Evolutionary conservation across 163 green algal genomes (phyloP).

Genomic region (Coccomyxa subellipsoidea): DNA sequence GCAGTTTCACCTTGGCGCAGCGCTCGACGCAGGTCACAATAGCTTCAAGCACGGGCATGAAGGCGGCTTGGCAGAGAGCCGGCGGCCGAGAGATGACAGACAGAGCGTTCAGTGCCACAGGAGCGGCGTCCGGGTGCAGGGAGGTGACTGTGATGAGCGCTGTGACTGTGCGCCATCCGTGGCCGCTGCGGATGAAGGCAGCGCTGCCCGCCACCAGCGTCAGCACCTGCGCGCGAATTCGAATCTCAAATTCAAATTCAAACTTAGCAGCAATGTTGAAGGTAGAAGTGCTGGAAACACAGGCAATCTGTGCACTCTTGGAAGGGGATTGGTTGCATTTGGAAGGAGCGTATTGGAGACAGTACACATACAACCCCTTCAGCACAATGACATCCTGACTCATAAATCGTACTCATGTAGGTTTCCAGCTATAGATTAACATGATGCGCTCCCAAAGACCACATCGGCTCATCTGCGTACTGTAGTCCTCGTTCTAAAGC

Average conservation of each 20-base stretch:
- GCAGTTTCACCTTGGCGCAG: conserved; percentile 22
- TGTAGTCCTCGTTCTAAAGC: no score
- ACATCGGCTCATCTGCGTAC: no score
- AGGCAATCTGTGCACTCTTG: neutral
- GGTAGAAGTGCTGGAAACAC: no score
- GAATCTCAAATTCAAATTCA: no score
- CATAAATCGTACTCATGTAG: no score
- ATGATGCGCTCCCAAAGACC: no score
- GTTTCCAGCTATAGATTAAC: no score
- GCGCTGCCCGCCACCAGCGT: conserved; percentile 59
- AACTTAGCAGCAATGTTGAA: no score
- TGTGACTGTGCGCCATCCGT: conserved; percentile 78
- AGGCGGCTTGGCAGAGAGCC: conserved; percentile 39
- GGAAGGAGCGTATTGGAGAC: no score
- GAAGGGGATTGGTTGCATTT: no score
- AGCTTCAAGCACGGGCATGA: conserved; percentile 56
- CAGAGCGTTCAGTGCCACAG: conserved; percentile 41
- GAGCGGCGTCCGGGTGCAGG: conserved; percentile 32
- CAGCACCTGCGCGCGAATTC: conserved; percentile 39
- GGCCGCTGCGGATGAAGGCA: conserved; percentile 61
- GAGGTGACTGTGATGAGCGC: conserved; percentile 70
- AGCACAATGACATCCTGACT: no score
- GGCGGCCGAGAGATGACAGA: neutral
- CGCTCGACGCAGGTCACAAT: conserved; percentile 40
- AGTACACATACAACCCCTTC: no score